Conservation (phyloP, 1,284 basidiomycete species). For the Moesziomyces sp. region DNA sequence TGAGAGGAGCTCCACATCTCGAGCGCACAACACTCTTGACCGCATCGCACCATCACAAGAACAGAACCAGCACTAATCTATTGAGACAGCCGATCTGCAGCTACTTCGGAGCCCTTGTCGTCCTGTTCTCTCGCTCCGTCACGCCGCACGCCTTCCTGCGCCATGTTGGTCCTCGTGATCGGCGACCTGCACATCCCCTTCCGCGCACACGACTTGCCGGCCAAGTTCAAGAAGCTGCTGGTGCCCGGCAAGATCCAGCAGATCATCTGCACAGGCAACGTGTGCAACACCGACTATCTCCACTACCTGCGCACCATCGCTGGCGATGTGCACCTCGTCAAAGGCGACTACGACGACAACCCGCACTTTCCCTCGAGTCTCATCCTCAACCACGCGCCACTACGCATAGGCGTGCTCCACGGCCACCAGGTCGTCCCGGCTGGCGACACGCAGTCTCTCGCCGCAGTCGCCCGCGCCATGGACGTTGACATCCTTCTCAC, state of each 20-base stretch:
- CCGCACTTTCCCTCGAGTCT: conserved; percentile 82
- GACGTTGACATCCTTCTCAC: conserved; percentile 95
- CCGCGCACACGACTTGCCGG: conserved; percentile 83
- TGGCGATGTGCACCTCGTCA: conserved; percentile 90
- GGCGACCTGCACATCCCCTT: conserved; percentile 65
- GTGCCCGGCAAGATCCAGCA: conserved; percentile 96
- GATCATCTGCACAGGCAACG: conserved; percentile 96
- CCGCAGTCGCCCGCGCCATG: conserved; percentile 86
- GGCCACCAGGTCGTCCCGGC: conserved; percentile 94
- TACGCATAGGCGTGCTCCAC: conserved; percentile 91
- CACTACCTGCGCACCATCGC: conserved; percentile 97
- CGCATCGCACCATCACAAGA: too few species aligned
- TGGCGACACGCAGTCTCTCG: conserved; percentile 88
- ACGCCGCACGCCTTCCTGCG: too few species aligned
- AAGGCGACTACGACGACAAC: conserved; percentile 94
- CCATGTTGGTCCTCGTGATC: conserved; percentile 63
- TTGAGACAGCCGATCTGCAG: too few species aligned
- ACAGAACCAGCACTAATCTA: too few species aligned
- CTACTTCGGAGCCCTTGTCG: too few species aligned
- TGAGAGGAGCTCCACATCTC: too few species aligned
- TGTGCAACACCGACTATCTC: conserved; percentile 95
- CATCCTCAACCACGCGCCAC: conserved; percentile 84
- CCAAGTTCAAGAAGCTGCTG: conserved; percentile 96
- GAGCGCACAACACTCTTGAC: too few species aligned
- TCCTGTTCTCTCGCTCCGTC: too few species aligned